Base-by-base conservation (phyloP, 192 early-diverging fungal species). In the Umbelopsis vinacea region DNA sequence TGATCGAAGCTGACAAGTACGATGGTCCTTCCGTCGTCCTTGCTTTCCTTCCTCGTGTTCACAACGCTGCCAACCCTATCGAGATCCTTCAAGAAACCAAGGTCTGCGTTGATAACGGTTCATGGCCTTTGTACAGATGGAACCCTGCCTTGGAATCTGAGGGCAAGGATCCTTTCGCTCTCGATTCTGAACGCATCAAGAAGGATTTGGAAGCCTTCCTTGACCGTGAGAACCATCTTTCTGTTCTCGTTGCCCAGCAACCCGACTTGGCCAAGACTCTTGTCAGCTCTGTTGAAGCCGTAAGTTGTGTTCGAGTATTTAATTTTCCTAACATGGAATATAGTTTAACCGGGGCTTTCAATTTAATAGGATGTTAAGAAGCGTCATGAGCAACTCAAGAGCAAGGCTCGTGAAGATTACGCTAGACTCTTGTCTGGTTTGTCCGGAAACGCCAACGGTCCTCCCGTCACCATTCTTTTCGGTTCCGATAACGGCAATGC, bases 51-150 rank as follows among this genome's bases (percentile, higher is more conserved):
- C 96, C 96, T 45, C 79, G 84, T 70, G 75, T 84, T 77, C 72
- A 82, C 75, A 78, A 76, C 67, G 46, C 84, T 46, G 76, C 84
- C 57, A 86, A 85, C 67, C 84, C 88, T n/a, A 90, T 96, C 33
- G 91, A 82, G 2, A 86, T 87, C 38, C 82, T 98, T 69, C 93
- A 93, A 84, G 92, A 96, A 80, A 92, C 93, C 29, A 97, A 98
- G 87, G 74, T 89, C 19, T 92, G 93, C 7, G 90, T 98, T 52
- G 96, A 98, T 72, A 88, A 80, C 57, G 96, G 95, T 24, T 88
- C 92, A 69, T 97, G 96, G 94, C 93, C 97, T 21, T 82, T 98
- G 54, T 98, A 96, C 87, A 91, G 97, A 73, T 98, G 94, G 94
- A 92, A 95, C 78, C 96, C 96, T 67, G 69, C 81, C 5, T 60